Evolutionary conservation across 139 green algal genomes (phyloP).

Genomic region (Chlamydomonas eustigma): DNA sequence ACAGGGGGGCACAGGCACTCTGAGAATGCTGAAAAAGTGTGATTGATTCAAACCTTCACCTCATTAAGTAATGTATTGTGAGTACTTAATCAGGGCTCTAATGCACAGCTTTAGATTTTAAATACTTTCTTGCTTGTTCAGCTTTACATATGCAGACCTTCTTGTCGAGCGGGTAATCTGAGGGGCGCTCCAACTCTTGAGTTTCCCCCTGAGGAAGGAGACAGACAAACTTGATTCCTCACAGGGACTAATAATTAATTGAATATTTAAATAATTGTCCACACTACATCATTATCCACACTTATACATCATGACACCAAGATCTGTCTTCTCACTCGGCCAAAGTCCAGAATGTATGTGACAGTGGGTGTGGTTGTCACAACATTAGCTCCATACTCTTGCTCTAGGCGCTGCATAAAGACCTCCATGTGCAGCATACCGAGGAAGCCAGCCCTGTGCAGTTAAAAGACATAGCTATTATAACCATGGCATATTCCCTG

Average conservation of each 20-base stretch:
- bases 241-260: background rate
- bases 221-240: background rate
- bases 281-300: no score
- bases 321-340: constrained; percentile 1
- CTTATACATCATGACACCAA: no score
- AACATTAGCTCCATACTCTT: constrained; percentile 74
- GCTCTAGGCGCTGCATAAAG: constrained; percentile 79
- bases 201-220: constrained; percentile 1
- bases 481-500: no score
- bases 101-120: no score
- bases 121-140: no score
- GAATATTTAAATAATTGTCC: no score
- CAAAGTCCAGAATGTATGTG: constrained; percentile 64
- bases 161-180: constrained; percentile 57
- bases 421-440: constrained; percentile 86
- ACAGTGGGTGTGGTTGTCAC: constrained; percentile 87
- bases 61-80: no score
- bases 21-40: no score
- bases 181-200: constrained; percentile 53
- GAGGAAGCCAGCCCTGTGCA: constrained; percentile 27
- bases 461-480: no score
- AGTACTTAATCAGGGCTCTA: no score
- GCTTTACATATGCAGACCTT: no score
- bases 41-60: no score
- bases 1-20: background rate